These are phyloP conservation scores for Xylariaceae sp. DNA, from an alignment of 2,329 filamentous ascomycete species.

Conservation along the genomic window DNA sequence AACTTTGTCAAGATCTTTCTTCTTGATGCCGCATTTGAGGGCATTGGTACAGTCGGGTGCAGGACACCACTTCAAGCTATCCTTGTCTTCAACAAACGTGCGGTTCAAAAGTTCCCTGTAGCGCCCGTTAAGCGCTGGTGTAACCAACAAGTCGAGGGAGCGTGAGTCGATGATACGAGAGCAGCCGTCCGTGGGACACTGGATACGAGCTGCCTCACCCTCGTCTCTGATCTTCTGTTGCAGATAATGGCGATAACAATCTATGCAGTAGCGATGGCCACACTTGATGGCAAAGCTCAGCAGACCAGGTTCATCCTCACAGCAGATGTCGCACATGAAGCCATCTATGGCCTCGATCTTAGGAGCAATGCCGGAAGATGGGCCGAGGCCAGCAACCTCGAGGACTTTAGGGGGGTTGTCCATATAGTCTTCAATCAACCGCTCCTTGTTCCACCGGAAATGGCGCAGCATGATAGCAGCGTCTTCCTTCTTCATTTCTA, in stretches of 20 bases:
- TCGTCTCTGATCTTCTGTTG: constrained; percentile 91
- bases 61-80: constrained; percentile 94
- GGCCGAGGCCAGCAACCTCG: constrained; percentile 77
- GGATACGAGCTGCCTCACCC: constrained; percentile 89
- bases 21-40: constrained; percentile 82
- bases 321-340: constrained; percentile 94
- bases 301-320: constrained; percentile 74
- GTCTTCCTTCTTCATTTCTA: constrained; percentile 84
- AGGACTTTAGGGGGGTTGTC: constrained; percentile 75
- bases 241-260: constrained; percentile 90
- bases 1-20: constrained; percentile 76
- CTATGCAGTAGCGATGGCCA: constrained; percentile 85
- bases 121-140: constrained; percentile 51
- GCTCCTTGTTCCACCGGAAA: constrained; percentile 94
- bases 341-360: constrained; percentile 67
- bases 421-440: constrained; percentile 94
- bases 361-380: constrained; percentile 57
- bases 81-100: constrained; percentile 96
- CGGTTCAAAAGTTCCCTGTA: constrained; percentile 85
- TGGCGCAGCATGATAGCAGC: constrained; percentile 85
- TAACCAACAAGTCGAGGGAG: constrained; percentile 74
- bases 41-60: constrained; percentile 96
- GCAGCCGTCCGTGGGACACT: constrained; percentile 86
- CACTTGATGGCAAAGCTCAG: constrained; percentile 93
- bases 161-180: constrained; percentile 87